Percentiles rank a stretch among this genome's conserved stretches.
phyloP scores from a whole-genome alignment of 1,284 basidiomycete species.

The Ustilago crameri region DNA sequence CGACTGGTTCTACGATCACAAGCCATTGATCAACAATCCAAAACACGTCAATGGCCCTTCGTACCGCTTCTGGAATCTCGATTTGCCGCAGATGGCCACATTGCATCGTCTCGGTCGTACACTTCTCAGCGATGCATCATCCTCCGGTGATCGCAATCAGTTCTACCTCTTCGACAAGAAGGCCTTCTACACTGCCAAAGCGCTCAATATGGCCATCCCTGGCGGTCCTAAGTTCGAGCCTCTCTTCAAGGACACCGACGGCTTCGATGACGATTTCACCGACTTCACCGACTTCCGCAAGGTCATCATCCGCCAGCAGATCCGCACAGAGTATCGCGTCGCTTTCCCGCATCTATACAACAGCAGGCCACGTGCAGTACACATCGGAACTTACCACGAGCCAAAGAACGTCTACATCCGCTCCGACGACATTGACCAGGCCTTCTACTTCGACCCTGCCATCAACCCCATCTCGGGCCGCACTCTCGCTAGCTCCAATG shows the following conservation, averaged over 20 bases:
- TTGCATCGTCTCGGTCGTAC: slow-evolving; percentile 94
- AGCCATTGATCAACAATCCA: slow-evolving; percentile 86
- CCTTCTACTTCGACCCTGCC: slow-evolving; percentile 98
- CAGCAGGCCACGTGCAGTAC: slow-evolving; percentile 93
- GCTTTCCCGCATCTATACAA: slow-evolving; percentile 99
- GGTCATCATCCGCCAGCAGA: slow-evolving; percentile 98
- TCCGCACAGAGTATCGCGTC: slow-evolving; percentile 98
- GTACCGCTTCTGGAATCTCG: slow-evolving; percentile 91
- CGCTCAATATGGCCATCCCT: slow-evolving; percentile 95
- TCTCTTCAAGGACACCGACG: slow-evolving; percentile 85
- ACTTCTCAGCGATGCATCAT: slow-evolving; percentile 84
- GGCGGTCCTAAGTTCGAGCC: slow-evolving; percentile 91
- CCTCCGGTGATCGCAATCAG: slow-evolving; percentile 82
- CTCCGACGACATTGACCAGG: slow-evolving; percentile 98
- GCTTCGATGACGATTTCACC: slow-evolving; percentile 99
- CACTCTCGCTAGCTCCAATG: slow-evolving; percentile 45
- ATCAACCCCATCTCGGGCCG: slow-evolving; percentile 76
- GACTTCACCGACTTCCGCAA: slow-evolving; percentile 99
- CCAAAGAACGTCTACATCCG: slow-evolving; percentile 99
- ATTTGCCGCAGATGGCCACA: slow-evolving; percentile 94
- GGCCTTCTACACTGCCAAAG: slow-evolving; percentile 96
- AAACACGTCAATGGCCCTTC: slow-evolving; percentile 87
- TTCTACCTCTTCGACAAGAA: slow-evolving; percentile 95
- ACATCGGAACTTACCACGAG: slow-evolving; percentile 88
- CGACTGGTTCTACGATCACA: slow-evolving; percentile 99